Evolutionary conservation across 495 filamentous ascomycete species (phyloP).

Genomic region (Xylaria nigripes): DNA sequence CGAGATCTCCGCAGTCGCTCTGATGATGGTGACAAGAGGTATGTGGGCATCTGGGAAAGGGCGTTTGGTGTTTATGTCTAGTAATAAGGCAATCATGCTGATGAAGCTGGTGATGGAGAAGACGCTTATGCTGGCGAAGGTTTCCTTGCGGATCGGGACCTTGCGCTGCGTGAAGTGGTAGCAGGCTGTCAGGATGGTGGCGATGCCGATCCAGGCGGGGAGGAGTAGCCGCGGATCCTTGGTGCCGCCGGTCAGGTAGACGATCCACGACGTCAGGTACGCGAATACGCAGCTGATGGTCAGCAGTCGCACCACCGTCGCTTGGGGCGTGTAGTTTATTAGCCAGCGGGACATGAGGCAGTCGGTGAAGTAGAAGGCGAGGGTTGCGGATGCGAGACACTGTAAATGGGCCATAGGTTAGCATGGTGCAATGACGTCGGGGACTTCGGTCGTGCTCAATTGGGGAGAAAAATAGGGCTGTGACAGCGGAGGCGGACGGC

Average conservation of each 20-base stretch:
- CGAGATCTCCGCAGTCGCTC: slow-evolving; percentile 14
- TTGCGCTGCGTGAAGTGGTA: slow-evolving; percentile 79
- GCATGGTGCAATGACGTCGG: not conserved
- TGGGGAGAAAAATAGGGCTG: not conserved
- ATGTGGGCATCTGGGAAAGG: slow-evolving; percentile 19
- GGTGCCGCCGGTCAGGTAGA: slow-evolving; percentile 65
- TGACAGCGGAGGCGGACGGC: slow-evolving; percentile 16
- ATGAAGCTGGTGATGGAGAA: slow-evolving; percentile 70
- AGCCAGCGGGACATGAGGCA: slow-evolving; percentile 92
- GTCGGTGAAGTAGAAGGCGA: slow-evolving; percentile 86
- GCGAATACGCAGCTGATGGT: slow-evolving; percentile 72
- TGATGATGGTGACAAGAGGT: slow-evolving; percentile 19
- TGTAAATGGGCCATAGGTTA: slow-evolving; percentile 22
- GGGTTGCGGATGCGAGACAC: slow-evolving; percentile 76
- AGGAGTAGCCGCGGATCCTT: slow-evolving; percentile 71
- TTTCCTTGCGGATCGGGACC: slow-evolving; percentile 74
- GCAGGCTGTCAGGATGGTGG: slow-evolving; percentile 65
- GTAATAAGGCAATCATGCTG: slow-evolving; percentile 61
- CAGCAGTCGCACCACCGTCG: slow-evolving; percentile 74
- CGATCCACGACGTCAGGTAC: slow-evolving; percentile 71
- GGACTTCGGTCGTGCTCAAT: not conserved
- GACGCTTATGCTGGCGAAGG: slow-evolving; percentile 64
- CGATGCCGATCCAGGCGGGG: slow-evolving; percentile 79
- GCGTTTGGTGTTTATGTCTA: slow-evolving; percentile 54
- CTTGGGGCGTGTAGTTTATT: slow-evolving; percentile 77